Evolutionary conservation across 2,329 filamentous ascomycete genomes (phyloP), one percentile per base, ranked within the genome.

Genomic region (Volutella citrinella): DNA sequence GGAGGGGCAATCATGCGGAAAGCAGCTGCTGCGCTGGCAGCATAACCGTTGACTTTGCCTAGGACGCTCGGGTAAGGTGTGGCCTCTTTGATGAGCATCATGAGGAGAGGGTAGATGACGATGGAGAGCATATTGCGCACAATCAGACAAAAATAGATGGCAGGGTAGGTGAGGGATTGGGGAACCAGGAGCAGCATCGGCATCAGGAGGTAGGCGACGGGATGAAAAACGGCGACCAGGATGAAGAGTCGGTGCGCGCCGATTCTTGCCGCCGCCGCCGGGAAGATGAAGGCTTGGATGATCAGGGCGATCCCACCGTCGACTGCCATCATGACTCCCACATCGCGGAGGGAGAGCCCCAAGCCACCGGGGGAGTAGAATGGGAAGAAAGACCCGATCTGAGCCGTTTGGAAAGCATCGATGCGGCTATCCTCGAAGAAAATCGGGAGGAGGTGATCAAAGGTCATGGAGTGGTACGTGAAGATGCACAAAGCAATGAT

Each of bases 381-480:
- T 3, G 59, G 66, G 46, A 63, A 72, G 25, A 55, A 52, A n/a
- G 51, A 38, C 31, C 47, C 40, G 28, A 47, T 24, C n/a, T 47
- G 48, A 25, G 59, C 41, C 16, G 63, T 45, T 6, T 66, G 56
- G 25, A 66, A 60, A 27, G 66, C 55, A 17, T 62, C 56, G 42
- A 63, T 65, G 19, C 76, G 74, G 24, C 80, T 73, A 51, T 95
- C 89, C 59, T 96, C 89, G 32, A 95, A 79, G 64, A 95, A 96
- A 40, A 96, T 95, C 7, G 90, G 90, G 34, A 95, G 72, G 1
- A 96, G 74, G 57, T 95, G 87, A 55, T 96, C 91, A 62, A 87
- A 96, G 1, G 85, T 89, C 89, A 96, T 96, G 22, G 84, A 88
- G 63, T 96, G 90, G 58, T 95, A 95, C 5, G 88, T 93, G 65